Base-by-base conservation (phyloP, 2,329 filamentous ascomycete genomes). In the Verticillium alfalfae region DNA sequence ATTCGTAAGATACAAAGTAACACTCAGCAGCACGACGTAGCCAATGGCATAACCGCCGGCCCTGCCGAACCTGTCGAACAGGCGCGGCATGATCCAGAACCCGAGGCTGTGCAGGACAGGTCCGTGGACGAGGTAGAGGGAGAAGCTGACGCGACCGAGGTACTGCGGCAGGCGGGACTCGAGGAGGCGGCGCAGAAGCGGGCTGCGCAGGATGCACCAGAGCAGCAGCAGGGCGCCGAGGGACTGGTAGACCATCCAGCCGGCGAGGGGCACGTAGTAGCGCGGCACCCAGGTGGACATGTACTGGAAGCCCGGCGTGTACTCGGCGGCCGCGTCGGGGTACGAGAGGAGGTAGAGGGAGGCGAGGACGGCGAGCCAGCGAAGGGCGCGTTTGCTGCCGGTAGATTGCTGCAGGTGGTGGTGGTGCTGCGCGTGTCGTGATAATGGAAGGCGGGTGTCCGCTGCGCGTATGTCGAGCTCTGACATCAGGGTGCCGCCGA, bases 191-290 rank as follows among this genome's bases (percentile, higher is more conserved):
- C 68, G 62, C 8, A 76, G 67, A 1, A 66, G 55, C 0, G 70
- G 69, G 37, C 71, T 76, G 39, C 72, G 73, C 8, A 78, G 60
- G 22, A 76, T 67, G 39, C 74, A 76, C 0, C 69, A 71, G 9
- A 78, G 63, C 0, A 78, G 69, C 2, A 77, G 62, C 1, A 77
- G 65, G 0, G 76, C 76, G 1, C 76, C 76, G 62, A 75, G 69
- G 0, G 73, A 66, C 59, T 78, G 70, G 64, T 75, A 77, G 61
- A 76, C 76, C 72, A 75, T 75, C 76, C 76, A 78, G 8, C 70
- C 71, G 0, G 73, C 74, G 0, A 76, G 60, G 2, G 73, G 70
- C 3, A 64, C 62, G 67, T 78, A 78, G 65, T 76, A 77, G 56
- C 69, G 68, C 1, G 75, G 75, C 2, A 73, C 70, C 55, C 71